Percentiles rank a stretch among this genome's conserved stretches.
Conservation (phyloP, 129 eudicot genomes). For the Pulicaria dysenterica region DNA sequence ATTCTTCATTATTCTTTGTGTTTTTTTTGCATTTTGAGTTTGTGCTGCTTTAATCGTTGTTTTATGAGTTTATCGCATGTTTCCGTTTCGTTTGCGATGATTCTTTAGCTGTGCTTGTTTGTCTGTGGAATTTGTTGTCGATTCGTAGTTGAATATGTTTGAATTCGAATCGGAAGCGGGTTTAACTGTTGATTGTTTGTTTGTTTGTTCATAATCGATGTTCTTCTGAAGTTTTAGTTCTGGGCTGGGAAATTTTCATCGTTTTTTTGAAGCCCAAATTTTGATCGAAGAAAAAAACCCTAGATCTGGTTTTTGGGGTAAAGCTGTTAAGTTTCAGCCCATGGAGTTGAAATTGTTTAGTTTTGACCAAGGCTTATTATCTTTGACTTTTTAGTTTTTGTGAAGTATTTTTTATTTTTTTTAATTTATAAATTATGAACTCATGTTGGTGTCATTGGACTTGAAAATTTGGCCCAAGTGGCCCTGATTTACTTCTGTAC, state of each 20-base stretch:
- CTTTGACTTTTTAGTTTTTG: neutral
- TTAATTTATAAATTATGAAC: neutral
- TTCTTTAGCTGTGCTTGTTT: conserved; percentile 18
- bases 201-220: conserved; percentile 1
- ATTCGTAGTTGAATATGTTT: neutral
- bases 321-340: conserved; percentile 38
- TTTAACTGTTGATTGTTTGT: neutral
- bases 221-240: neutral
- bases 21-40: neutral
- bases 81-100: neutral
- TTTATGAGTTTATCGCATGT: neutral
- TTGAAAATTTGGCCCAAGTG: conserved; percentile 29
- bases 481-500: conserved; percentile 10
- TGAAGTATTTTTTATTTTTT: neutral
- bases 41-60: neutral
- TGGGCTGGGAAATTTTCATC: conserved; percentile 27
- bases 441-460: conserved; percentile 12
- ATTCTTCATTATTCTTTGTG: neutral
- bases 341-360: conserved; percentile 13
- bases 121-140: neutral
- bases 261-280: conserved; percentile 41
- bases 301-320: conserved; percentile 49
- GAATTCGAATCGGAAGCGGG: neutral
- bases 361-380: conserved; percentile 15
- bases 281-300: conserved; percentile 21